Percentiles rank a stretch among this genome's conserved stretches.
phyloP scores from a whole-genome alignment of 768 basidiomycete species.

The Boletus edulis region DNA sequence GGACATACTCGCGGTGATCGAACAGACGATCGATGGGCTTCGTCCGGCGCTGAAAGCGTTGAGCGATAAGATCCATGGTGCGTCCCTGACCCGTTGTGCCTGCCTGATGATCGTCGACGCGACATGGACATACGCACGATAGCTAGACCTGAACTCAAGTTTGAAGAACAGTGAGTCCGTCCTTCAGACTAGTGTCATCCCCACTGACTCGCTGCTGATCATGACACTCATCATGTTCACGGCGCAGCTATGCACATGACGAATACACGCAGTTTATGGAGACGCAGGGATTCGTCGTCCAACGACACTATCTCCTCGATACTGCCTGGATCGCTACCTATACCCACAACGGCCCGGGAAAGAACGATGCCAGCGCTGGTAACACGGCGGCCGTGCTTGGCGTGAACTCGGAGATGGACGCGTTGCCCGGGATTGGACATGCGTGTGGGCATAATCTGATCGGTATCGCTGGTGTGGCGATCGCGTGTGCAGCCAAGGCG shows the following conservation, averaged over 20 bases:
- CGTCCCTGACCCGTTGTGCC: background rate
- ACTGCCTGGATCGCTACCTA: slow-evolving; percentile 78
- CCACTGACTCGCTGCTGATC: too few relatives aligned
- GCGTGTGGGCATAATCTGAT: slow-evolving; percentile 85
- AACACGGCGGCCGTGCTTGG: slow-evolving; percentile 40
- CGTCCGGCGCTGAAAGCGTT: slow-evolving; percentile 53
- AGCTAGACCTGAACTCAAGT: slow-evolving; percentile 72
- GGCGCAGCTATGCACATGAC: slow-evolving; percentile 58
- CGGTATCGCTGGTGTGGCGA: slow-evolving; percentile 68
- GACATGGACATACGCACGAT: background rate
- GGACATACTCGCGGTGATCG: slow-evolving; percentile 62
- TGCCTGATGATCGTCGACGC: background rate
- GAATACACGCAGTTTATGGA: slow-evolving; percentile 64
- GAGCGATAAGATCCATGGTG: slow-evolving; percentile 74
- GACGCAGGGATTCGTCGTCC: slow-evolving; percentile 63
- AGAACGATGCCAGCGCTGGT: background rate
- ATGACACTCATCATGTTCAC: too few relatives aligned
- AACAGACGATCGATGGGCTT: slow-evolving; percentile 49
- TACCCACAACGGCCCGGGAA: slow-evolving; percentile 31
- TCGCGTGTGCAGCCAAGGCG: slow-evolving; percentile 63
- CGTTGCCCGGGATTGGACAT: slow-evolving; percentile 56
- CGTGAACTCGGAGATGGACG: slow-evolving; percentile 80
- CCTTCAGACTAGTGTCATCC: too few relatives aligned
- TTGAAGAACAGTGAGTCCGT: slow-evolving; percentile 56
- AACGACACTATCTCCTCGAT: slow-evolving; percentile 55